phyloP scores from a whole-genome alignment of 31 red algal genomes.

The Bonnemaisonia californica region DNA sequence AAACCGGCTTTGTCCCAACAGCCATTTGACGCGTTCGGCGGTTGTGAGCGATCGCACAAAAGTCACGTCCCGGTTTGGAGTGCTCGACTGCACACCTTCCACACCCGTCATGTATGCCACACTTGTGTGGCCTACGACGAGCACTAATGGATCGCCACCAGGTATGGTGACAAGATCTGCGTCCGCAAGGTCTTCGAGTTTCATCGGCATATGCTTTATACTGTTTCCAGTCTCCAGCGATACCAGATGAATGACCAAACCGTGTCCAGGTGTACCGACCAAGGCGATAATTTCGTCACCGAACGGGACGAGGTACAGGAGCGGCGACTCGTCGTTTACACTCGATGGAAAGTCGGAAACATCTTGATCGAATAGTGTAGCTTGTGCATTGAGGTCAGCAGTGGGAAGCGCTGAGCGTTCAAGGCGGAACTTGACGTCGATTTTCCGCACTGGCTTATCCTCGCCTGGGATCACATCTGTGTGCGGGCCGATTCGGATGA shows the following conservation, averaged over 20 bases:
- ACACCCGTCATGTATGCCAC: background rate
- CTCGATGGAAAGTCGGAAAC: background rate
- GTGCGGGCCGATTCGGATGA: constrained; percentile 50
- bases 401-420: constrained; percentile 37
- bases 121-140: constrained; percentile 54
- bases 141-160: constrained; percentile 65
- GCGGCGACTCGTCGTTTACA: constrained; percentile 26
- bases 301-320: constrained; percentile 52
- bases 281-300: constrained; percentile 52
- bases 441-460: constrained; percentile 34
- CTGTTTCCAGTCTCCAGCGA: constrained; percentile 11
- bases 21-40: constrained; percentile 78
- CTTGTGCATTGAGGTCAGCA: constrained; percentile 13
- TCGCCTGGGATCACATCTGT: constrained; percentile 25
- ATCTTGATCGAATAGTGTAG: constrained; percentile 3
- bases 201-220: constrained; percentile 49
- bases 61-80: constrained; percentile 28
- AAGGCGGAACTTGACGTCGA: constrained; percentile 41
- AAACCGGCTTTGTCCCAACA: constrained; percentile 65
- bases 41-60: constrained; percentile 50
- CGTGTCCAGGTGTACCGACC: constrained; percentile 37
- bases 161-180: constrained; percentile 63
- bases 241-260: constrained; percentile 41
- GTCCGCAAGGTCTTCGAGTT: constrained; percentile 28
- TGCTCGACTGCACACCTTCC: constrained; percentile 6